Evolutionary conservation across 768 basidiomycete genomes (phyloP).

Genomic region (Psilocybe azurescens): DNA sequence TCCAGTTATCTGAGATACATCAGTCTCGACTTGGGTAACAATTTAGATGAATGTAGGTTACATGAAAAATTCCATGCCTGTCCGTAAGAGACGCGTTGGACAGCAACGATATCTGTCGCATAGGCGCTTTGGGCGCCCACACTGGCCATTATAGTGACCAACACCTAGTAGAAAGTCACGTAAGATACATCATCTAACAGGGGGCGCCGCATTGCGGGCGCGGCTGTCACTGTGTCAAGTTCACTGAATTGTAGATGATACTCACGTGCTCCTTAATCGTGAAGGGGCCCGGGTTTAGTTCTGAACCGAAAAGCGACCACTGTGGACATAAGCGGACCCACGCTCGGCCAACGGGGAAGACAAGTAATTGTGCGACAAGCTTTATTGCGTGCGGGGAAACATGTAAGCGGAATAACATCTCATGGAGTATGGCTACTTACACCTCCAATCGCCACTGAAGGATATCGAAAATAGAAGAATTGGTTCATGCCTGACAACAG

Average conservation of each 20-base stretch:
- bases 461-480: slow-evolving; percentile 78
- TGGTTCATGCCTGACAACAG: slow-evolving; percentile 78
- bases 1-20: slow-evolving; percentile 52
- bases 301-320: slow-evolving; percentile 58
- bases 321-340: slow-evolving; percentile 68
- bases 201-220: slow-evolving; percentile 6
- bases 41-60: slow-evolving; percentile 16
- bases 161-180: slow-evolving; percentile 40
- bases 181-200: slow-evolving; percentile 12
- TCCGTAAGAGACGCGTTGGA: slow-evolving; percentile 73
- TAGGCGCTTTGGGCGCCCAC: slow-evolving; percentile 61
- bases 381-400: slow-evolving; percentile 27
- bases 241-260: slow-evolving; percentile 6
- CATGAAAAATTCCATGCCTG: slow-evolving; percentile 58
- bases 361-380: slow-evolving; percentile 74
- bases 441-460: slow-evolving; percentile 62
- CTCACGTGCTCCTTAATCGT: slow-evolving; percentile 69
- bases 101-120: slow-evolving; percentile 75
- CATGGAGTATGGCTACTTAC: slow-evolving; percentile 32
- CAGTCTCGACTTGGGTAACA: neutral
- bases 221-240: slow-evolving; percentile 8
- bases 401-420: slow-evolving; percentile 6
- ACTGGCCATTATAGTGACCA: slow-evolving; percentile 72
- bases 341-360: slow-evolving; percentile 69
- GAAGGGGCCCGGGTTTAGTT: slow-evolving; percentile 77